Percentiles rank a stretch among this genome's conserved stretches.
Evolutionary conservation across 345 rosid genomes (phyloP).

Genomic region (Citrus unshiu): DNA sequence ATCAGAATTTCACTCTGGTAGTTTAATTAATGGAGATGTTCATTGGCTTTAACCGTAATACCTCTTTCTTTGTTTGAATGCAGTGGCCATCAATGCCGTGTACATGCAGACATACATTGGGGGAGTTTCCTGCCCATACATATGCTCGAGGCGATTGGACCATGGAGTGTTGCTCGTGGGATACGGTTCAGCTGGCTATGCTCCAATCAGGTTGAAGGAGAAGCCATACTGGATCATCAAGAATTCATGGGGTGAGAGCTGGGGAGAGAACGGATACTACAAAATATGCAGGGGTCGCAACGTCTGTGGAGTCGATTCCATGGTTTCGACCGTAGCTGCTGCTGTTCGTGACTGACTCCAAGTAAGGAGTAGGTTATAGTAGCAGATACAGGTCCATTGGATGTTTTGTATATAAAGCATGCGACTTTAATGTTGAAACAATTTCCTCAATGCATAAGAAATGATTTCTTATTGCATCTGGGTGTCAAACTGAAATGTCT

Average conservation of each 20-base stretch:
- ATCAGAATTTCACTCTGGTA: neutral
- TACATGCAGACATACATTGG: conserved; percentile 72
- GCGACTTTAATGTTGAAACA: neutral
- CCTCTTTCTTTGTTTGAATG: conserved; percentile 14
- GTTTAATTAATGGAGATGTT: too few relatives aligned
- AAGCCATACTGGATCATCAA: conserved; percentile 91
- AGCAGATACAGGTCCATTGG: neutral
- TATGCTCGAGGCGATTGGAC: conserved; percentile 73
- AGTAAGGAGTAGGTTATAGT: conserved; percentile 8
- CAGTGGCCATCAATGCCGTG: conserved; percentile 84
- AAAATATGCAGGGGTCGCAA: conserved; percentile 85
- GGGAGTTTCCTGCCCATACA: conserved; percentile 24
- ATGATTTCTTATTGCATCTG: neutral
- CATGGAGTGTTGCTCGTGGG: conserved; percentile 92
- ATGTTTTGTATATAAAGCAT: conserved; percentile 22
- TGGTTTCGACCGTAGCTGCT: conserved; percentile 85
- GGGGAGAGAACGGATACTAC: conserved; percentile 93
- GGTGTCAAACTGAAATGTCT: neutral
- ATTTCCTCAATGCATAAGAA: conserved; percentile 10
- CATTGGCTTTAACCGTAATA: neutral
- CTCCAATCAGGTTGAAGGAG: conserved; percentile 83
- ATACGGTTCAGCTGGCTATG: conserved; percentile 75
- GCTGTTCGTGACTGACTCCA: conserved; percentile 34
- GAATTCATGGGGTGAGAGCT: conserved; percentile 87
- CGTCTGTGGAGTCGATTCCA: conserved; percentile 82